Evolutionary conservation across 1,284 basidiomycete species (phyloP).

Genomic region (Moesziomyces parantarcticus): DNA sequence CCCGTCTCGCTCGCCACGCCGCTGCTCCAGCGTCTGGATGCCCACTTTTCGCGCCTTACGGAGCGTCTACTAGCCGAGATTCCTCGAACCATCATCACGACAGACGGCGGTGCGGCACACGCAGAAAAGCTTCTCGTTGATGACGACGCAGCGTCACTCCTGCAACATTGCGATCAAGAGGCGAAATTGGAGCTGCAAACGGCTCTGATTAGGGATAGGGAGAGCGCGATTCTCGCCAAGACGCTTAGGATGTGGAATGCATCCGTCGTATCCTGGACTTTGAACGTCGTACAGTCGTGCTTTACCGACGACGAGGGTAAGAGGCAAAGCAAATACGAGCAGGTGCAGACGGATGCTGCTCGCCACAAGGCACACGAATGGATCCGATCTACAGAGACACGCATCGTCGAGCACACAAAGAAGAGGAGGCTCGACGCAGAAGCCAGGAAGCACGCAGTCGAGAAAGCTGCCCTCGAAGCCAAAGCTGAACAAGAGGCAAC

Average conservation of each 20-base stretch:
- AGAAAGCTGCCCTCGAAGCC: slow-evolving; percentile 8
- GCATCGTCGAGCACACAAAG: not conserved
- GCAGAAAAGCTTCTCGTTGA: slow-evolving; percentile 3
- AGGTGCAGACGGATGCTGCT: not conserved
- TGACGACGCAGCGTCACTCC: slow-evolving; percentile 1
- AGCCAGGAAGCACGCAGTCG: slow-evolving; percentile 3
- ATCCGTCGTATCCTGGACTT: slow-evolving; percentile 26
- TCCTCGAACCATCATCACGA: slow-evolving; percentile 2
- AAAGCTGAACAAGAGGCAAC: too few relatives aligned
- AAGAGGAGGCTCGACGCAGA: slow-evolving; percentile 9
- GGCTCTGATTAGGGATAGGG: slow-evolving; percentile 16
- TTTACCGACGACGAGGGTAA: slow-evolving; percentile 10
- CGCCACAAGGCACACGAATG: slow-evolving; percentile 7
- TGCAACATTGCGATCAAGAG: slow-evolving; percentile 9
- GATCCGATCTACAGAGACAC: not conserved
- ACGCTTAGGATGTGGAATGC: slow-evolving; percentile 20
- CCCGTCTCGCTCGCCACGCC: not conserved
- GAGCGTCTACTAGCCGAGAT: slow-evolving; percentile 8
- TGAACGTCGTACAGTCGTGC: slow-evolving; percentile 8
- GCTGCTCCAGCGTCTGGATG: slow-evolving; percentile 5
- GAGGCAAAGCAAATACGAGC: not conserved
- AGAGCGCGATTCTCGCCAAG: slow-evolving; percentile 12
- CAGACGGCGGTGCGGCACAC: not conserved
- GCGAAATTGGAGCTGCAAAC: not conserved
- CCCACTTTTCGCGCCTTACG: slow-evolving; percentile 5